These are phyloP conservation scores for Orychophragmus violaceus DNA, from an alignment of 345 rosid species.

Conservation along the genomic window DNA sequence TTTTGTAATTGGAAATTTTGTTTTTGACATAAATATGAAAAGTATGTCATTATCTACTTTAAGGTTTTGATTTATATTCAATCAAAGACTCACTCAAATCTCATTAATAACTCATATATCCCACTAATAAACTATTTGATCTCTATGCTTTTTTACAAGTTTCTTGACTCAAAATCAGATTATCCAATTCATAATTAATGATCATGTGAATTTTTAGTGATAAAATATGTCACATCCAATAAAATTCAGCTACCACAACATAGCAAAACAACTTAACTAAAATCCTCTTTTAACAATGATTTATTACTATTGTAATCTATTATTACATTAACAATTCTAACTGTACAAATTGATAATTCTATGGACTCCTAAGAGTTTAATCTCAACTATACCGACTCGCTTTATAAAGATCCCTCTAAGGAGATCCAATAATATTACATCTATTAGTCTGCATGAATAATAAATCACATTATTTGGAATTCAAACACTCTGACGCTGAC, in stretches of 20 bases:
- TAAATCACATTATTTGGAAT: no score
- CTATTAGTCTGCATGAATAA: no score
- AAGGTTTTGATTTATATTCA: not conserved
- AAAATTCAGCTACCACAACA: not conserved
- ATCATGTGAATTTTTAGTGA: not conserved
- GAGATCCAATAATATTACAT: no score
- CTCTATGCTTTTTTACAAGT: not conserved
- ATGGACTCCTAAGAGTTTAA: no score
- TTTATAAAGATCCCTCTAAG: no score
- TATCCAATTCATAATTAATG: not conserved
- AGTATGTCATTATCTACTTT: not conserved
- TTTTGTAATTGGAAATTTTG: not conserved
- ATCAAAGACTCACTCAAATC: slow-evolving; percentile 4
- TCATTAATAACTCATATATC: no score
- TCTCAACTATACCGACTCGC: no score
- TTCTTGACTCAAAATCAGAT: not conserved
- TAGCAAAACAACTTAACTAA: not conserved
- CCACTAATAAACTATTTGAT: not conserved
- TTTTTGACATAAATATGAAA: not conserved
- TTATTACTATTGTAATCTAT: no score
- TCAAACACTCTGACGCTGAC: no score
- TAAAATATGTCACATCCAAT: not conserved
- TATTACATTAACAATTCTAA: no score
- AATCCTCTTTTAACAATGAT: no score
- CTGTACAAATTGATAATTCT: no score